Base-by-base conservation (phyloP, 78 protist species). In the Pigoraptor vietnamica region DNA sequence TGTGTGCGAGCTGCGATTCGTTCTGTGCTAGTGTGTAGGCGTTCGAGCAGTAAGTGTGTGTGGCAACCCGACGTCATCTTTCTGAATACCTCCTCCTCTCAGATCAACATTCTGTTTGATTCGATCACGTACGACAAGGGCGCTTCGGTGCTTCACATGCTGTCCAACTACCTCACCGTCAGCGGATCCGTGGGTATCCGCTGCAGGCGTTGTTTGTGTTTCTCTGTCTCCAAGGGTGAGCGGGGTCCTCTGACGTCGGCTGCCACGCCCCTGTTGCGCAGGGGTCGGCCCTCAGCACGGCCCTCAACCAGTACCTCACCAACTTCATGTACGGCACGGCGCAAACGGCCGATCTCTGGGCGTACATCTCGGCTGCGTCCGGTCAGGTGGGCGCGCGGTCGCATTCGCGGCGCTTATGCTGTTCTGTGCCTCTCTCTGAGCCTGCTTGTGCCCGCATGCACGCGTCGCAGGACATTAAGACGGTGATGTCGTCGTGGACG, bases 71-170 rank as follows among this genome's bases (percentile, higher is more conserved):
- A n/a, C n/a, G n/a, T n/a, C n/a, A n/a, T n/a, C n/a, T n/a, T n/a
- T n/a, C n/a, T n/a, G n/a, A n/a, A n/a, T n/a, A 0, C 24, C 25
- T 32, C 0, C 34, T 34, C 94, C 14, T 0, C 24, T 24, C 93
- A 95, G 79, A 88, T 95, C 32, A 34, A 93, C 40, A 86, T 39
- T 35, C 48, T 95, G 34, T 95, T 95, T 81, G 96, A 95, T 81
- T 37, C 88, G 24, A 93, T 95, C 81, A 23, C 90, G 24, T 94
- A 93, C 90, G 37, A 24, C 39, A 91, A 91, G 82, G 95, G 95
- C 37, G 88, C 92, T 36, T 38, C 81, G 38, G 48, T 93, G 33
- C 23, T 94, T 9, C 89, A 93, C 37, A 90, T 93, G 95, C 88
- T 90, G 48, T 9, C 0, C n/a, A 86, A 0, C 25, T 79, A 0